These are phyloP conservation scores for Effrenium voratum DNA, from an alignment of 73 alveolate species.

Conservation along the genomic window DNA sequence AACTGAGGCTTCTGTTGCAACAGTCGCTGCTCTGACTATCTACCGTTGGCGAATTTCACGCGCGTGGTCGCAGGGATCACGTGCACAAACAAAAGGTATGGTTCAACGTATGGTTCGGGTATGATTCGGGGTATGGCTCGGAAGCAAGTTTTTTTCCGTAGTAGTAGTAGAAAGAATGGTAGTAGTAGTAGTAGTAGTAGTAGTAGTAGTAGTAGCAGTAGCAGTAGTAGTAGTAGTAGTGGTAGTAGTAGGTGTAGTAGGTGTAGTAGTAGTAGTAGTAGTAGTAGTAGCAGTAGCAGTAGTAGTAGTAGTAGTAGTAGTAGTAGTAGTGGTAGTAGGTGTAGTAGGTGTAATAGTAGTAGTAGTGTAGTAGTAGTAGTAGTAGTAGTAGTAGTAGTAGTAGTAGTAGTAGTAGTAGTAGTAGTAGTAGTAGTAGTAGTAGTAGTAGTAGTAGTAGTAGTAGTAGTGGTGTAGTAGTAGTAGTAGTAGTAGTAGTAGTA, in stretches of 20 bases:
- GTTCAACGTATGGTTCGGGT: background rate
- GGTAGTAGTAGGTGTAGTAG: background rate
- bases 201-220: background rate
- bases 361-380: background rate
- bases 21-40: background rate
- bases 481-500: too few species aligned
- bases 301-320: background rate
- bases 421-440: background rate
- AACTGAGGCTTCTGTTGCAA: background rate
- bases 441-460: background rate
- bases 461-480: too few species aligned
- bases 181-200: background rate
- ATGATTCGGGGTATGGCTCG: background rate
- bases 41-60: background rate
- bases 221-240: background rate
- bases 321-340: background rate
- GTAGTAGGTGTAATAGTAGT: too few species aligned
- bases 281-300: background rate
- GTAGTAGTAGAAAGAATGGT: background rate
- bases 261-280: background rate
- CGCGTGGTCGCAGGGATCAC: too few species aligned
- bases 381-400: background rate
- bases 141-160: background rate
- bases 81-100: too few species aligned
- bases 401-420: background rate